These are phyloP conservation scores for Sphaerulina populicola DNA, from an alignment of 2,329 filamentous ascomycete genomes.

Conservation along the genomic window DNA sequence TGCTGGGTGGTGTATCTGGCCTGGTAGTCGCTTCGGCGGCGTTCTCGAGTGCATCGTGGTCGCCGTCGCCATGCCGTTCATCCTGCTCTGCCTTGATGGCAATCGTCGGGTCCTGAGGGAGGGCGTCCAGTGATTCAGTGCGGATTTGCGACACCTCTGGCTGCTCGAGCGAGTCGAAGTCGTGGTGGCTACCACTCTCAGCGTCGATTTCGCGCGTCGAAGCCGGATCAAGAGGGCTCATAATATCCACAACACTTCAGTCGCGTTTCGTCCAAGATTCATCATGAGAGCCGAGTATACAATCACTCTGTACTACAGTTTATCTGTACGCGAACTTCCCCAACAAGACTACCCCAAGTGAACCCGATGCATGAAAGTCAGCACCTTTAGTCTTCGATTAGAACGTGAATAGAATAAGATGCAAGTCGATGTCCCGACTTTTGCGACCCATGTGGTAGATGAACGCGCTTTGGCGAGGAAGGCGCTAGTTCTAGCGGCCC, in stretches of 20 bases:
- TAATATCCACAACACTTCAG: conserved; percentile 11
- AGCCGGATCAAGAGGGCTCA: conserved; percentile 15
- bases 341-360: not conserved
- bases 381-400: not conserved
- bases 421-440: not conserved
- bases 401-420: not conserved
- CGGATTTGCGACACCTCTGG: not conserved
- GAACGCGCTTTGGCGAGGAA: not conserved
- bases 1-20: conserved; percentile 25
- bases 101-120: conserved; percentile 1
- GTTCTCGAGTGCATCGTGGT: conserved; percentile 4
- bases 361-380: not conserved
- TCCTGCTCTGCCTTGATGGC: conserved; percentile 11
- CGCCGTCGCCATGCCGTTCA: conserved; percentile 1
- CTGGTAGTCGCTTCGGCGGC: conserved; percentile 16
- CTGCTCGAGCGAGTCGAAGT: not conserved
- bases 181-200: conserved; percentile 1
- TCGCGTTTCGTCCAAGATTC: conserved; percentile 13
- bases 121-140: conserved; percentile 4
- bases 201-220: conserved; percentile 13
- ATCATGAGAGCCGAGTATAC: conserved; percentile 11
- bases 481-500: not conserved
- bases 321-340: not conserved
- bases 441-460: no score
- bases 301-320: not conserved